Evolutionary conservation across 768 basidiomycete species (phyloP).

Genomic region (Termitomyces sp.): DNA sequence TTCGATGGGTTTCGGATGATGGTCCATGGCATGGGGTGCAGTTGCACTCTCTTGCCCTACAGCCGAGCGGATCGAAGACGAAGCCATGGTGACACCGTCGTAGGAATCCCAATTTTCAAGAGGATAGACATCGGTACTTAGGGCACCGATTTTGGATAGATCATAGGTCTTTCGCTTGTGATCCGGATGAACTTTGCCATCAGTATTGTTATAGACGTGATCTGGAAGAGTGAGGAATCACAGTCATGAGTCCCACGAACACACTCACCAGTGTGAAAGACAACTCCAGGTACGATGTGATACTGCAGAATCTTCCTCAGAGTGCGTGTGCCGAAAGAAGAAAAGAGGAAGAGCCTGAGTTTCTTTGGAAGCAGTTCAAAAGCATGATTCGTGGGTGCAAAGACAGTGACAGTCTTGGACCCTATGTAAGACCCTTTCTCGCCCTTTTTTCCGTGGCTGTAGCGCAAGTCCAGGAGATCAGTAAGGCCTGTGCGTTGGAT

Average conservation of each 20-base stretch:
- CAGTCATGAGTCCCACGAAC: too few relatives aligned
- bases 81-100: background rate
- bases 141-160: background rate
- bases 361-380: conserved; percentile 44
- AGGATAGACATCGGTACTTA: background rate
- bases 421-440: conserved; percentile 38
- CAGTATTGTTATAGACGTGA: conserved; percentile 25
- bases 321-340: conserved; percentile 46
- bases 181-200: background rate
- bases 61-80: too few relatives aligned
- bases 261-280: conserved; percentile 46
- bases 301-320: conserved; percentile 52
- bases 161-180: background rate
- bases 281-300: conserved; percentile 46
- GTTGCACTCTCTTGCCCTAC: background rate
- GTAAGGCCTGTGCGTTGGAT: conserved; percentile 46
- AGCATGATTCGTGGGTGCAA: conserved; percentile 47
- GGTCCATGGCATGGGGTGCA: background rate
- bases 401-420: conserved; percentile 42
- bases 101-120: background rate
- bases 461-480: conserved; percentile 40
- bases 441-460: conserved; percentile 27
- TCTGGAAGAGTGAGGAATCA: conserved; percentile 17
- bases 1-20: conserved; percentile 25
- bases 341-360: conserved; percentile 52